Conservation (phyloP, 768 basidiomycete genomes). For the Calvatia gigantea region DNA sequence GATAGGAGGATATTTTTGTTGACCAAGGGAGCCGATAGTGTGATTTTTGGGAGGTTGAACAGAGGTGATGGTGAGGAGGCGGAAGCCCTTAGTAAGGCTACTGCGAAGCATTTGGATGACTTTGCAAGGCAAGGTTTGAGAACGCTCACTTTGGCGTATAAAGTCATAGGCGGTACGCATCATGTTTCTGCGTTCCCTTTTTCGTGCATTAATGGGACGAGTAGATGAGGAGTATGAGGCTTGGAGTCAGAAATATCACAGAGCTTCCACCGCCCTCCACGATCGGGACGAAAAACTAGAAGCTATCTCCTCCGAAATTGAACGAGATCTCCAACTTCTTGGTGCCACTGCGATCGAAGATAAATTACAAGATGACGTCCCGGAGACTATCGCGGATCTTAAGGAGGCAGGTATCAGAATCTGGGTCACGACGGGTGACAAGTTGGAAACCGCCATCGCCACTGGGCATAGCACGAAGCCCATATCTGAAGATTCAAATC, state of each 20-base stretch:
- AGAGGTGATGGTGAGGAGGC: constrained; percentile 59
- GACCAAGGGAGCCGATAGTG: constrained; percentile 94
- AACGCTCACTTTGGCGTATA: constrained; percentile 93
- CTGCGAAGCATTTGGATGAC: constrained; percentile 80
- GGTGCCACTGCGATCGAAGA: constrained; percentile 99
- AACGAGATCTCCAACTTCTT: constrained; percentile 73
- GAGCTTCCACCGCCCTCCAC: constrained; percentile 74
- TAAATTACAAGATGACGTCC: constrained; percentile 93
- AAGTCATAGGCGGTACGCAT: constrained; percentile 65
- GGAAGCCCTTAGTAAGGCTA: constrained; percentile 67
- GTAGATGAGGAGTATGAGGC: constrained; percentile 75
- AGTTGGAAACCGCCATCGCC: constrained; percentile 95
- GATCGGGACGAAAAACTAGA: constrained; percentile 81
- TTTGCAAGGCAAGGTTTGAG: constrained; percentile 88
- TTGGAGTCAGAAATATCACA: constrained; percentile 80
- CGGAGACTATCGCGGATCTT: constrained; percentile 92
- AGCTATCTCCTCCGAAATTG: constrained; percentile 74
- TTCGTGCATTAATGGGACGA: constrained; percentile 8
- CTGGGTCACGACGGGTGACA: constrained; percentile 99
- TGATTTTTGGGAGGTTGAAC: constrained; percentile 89
- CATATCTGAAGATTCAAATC: constrained; percentile 83
- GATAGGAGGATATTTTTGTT: constrained; percentile 69
- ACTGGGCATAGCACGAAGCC: constrained; percentile 98
- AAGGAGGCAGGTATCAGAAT: constrained; percentile 96
- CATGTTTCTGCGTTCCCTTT: constrained; percentile 6